Evolutionary conservation across 306 rosid species (phyloP).

Genomic region (Urtica urens): DNA sequence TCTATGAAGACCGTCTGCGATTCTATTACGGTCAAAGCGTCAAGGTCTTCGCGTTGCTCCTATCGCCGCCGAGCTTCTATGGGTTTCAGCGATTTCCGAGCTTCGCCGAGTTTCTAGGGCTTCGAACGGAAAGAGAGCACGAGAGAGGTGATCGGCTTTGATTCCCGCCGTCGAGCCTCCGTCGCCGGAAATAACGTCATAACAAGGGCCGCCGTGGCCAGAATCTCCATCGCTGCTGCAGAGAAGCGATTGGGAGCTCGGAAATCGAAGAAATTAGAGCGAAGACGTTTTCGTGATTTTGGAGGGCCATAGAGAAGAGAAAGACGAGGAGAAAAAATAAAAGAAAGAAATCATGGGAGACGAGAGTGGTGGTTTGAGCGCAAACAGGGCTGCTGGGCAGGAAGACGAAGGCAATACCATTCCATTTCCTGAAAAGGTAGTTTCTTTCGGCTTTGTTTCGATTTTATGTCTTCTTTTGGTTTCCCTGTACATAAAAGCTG

Average conservation of each 20-base stretch:
- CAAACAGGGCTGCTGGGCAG: constrained; percentile 61
- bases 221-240: constrained; percentile 35
- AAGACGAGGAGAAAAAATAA: constrained; percentile 21
- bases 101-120: constrained; percentile 71
- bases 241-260: constrained; percentile 14
- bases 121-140: constrained; percentile 28
- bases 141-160: too few species aligned
- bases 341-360: constrained; percentile 55
- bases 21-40: constrained; percentile 51
- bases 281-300: constrained; percentile 40
- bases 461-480: neutral
- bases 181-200: constrained; percentile 43
- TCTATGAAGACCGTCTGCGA: constrained; percentile 30
- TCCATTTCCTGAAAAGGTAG: constrained; percentile 89
- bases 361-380: constrained; percentile 85
- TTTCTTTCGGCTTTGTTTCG: neutral
- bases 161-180: constrained; percentile 29
- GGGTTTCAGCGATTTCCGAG: constrained; percentile 86
- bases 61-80: constrained; percentile 59
- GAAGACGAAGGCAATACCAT: constrained; percentile 74
- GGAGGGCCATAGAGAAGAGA: constrained; percentile 31
- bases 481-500: too few species aligned
- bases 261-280: constrained; percentile 15
- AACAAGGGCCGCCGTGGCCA: constrained; percentile 68
- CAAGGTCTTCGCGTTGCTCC: constrained; percentile 20